Percentiles rank a stretch among this genome's conserved stretches.
Conservation (phyloP, 2,329 filamentous ascomycete genomes). For the Phymatotrichopsis omnivora region DNA sequence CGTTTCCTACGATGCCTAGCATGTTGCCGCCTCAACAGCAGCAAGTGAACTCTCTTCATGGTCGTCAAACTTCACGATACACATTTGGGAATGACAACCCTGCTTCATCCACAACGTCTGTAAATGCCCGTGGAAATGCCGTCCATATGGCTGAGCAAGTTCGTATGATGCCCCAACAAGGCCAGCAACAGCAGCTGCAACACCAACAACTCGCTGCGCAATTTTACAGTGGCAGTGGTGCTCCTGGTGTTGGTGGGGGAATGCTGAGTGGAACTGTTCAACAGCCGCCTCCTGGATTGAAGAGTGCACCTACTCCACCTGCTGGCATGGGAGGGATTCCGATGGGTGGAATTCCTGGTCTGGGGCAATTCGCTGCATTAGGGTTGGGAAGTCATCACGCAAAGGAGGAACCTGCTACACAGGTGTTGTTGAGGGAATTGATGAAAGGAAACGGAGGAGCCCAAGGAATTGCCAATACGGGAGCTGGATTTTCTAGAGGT, state of each 20-base stretch:
- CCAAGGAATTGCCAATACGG: constrained; percentile 15
- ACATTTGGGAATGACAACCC: constrained; percentile 72
- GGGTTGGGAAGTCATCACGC: constrained; percentile 53
- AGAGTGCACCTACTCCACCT: constrained; percentile 87
- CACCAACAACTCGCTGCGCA: constrained; percentile 29
- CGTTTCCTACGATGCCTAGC: constrained; percentile 20
- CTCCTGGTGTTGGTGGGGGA: constrained; percentile 22
- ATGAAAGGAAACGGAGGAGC: constrained; percentile 43
- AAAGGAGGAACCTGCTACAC: constrained; percentile 62
- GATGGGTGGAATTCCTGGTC: constrained; percentile 69
- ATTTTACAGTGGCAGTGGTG: constrained; percentile 29
- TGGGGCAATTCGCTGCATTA: constrained; percentile 47
- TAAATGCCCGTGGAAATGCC: constrained; percentile 69
- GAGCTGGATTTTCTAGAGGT: constrained; percentile 25
- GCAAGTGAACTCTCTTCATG: constrained; percentile 53
- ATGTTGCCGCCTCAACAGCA: constrained; percentile 41
- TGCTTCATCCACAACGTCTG: constrained; percentile 46
- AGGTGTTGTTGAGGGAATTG: constrained; percentile 72
- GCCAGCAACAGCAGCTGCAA: constrained; percentile 34
- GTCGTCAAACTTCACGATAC: constrained; percentile 74
- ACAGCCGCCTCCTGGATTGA: constrained; percentile 86
- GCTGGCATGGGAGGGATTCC: constrained; percentile 35
- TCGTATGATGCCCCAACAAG: constrained; percentile 60
- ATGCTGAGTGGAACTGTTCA: constrained; percentile 45
- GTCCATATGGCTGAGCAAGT: constrained; percentile 75